Percentiles rank a stretch among this genome's conserved stretches.
phyloP scores from a whole-genome alignment of 441 rosid genomes.

The Bocquillonia castaneifolia region DNA sequence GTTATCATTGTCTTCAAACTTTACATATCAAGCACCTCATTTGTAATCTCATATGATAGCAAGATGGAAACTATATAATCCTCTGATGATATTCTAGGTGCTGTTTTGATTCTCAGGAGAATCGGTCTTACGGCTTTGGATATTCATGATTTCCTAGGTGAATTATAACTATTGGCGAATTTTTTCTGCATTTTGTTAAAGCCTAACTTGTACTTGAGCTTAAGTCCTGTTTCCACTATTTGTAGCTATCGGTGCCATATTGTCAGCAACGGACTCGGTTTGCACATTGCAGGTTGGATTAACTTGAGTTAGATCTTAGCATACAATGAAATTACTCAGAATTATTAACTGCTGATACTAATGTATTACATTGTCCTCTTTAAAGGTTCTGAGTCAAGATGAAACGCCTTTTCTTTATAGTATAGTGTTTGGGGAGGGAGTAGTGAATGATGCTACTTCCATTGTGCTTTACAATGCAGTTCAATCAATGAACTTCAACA shows the following conservation, averaged over 20 bases:
- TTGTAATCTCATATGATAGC: not conserved
- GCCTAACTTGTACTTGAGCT: slow-evolving; percentile 6
- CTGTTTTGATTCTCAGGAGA: slow-evolving; percentile 32
- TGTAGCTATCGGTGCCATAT: slow-evolving; percentile 64
- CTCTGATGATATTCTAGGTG: slow-evolving; percentile 34
- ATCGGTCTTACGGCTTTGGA: slow-evolving; percentile 38
- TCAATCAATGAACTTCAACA: slow-evolving; percentile 39
- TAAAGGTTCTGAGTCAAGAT: slow-evolving; percentile 71
- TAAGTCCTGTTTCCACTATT: slow-evolving; percentile 11
- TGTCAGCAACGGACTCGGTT: slow-evolving; percentile 76
- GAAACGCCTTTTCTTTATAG: slow-evolving; percentile 78
- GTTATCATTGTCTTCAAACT: not conserved
- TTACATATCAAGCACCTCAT: not conserved
- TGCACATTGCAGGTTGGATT: slow-evolving; percentile 65
- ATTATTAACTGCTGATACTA: slow-evolving; percentile 4
- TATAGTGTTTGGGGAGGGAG: slow-evolving; percentile 71
- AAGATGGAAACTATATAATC: slow-evolving; percentile 5
- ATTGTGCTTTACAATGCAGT: slow-evolving; percentile 68
- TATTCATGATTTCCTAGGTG: slow-evolving; percentile 52
- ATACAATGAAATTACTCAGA: not conserved
- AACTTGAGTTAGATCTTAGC: not conserved
- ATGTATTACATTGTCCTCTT: slow-evolving; percentile 12
- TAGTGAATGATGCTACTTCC: slow-evolving; percentile 78
- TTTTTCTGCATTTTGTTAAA: not conserved
- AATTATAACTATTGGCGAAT: not conserved